Evolutionary conservation across 495 filamentous ascomycete species (phyloP), one percentile per base, ranked within the genome.

Genomic region (Xeromyces bisporus): DNA sequence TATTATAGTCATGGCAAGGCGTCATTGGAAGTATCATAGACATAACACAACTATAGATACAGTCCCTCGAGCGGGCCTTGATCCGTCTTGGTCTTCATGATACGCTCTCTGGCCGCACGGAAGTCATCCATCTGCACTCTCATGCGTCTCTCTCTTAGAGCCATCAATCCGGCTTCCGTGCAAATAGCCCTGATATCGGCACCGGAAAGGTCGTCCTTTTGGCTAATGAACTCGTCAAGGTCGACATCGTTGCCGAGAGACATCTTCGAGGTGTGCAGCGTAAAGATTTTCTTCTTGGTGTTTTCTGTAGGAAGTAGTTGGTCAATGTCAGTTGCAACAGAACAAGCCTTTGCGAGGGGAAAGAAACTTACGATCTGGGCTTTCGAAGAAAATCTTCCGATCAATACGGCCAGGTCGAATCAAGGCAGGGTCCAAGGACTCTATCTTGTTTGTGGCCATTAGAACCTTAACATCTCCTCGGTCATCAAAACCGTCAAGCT

Each of bases 401-500:
- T 99, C 89, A 47, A 99, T 99, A 71, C 89, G 83, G 42, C 89
- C 89, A 28, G 89, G 89, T 37, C 89, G 77, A 51, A 99, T 99
- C 39, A 99, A 64, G 28, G 89, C 89, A 27, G 89, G 89, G 44
- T 99, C 89, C 15, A 99, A 66, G 2, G 84, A 93, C 47, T 99
- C 89, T 39, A 99, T 99, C 69, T 99, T 99, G 71, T 99, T 99
- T 29, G 89, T 99, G 11, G 89, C 89, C 82, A 99, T 93, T 55
- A 99, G 84, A 32, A 99, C 89, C 66, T 99, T 99, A 53, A 99
- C 91, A 53, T 99, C 89, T 39, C 89, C 89, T 41, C 89, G 79
- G 55, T 99, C 89, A 55, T 99, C 89, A 58, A 99, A 99, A 35
- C 89, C 89, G 50, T 99, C 89, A 10, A 99, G 73, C 55, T 99